These are phyloP conservation scores for Pseudogymnoascus sp. DNA, from an alignment of 2,329 filamentous ascomycete species.

Conservation along the genomic window DNA sequence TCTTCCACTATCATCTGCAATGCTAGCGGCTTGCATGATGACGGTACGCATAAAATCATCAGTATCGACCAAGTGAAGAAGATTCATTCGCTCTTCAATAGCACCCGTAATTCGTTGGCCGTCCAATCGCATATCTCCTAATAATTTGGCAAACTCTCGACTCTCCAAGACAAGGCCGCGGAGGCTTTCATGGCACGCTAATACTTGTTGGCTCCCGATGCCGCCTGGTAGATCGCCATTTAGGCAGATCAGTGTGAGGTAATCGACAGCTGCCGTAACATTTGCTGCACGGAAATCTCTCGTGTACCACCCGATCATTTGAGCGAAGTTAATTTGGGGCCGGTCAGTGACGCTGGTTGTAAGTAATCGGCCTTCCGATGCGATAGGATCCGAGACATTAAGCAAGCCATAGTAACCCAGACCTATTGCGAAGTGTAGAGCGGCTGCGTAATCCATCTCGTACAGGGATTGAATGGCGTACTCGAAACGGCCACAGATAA, in stretches of 20 bases:
- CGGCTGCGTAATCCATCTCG: constrained; percentile 83
- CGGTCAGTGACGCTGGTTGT: constrained; percentile 60
- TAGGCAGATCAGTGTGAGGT: constrained; percentile 83
- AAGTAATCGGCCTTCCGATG: constrained; percentile 63
- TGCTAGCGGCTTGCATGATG: constrained; percentile 82
- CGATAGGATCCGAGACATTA: constrained; percentile 74
- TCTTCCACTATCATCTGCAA: constrained; percentile 89
- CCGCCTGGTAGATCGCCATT: constrained; percentile 76
- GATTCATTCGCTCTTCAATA: constrained; percentile 74
- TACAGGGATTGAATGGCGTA: constrained; percentile 89
- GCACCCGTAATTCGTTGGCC: constrained; percentile 79
- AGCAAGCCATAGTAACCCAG: constrained; percentile 85
- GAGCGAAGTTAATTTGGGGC: constrained; percentile 88
- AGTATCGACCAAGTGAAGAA: constrained; percentile 75
- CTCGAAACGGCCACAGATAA: constrained; percentile 89
- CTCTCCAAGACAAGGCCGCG: constrained; percentile 95
- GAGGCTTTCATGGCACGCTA: constrained; percentile 84
- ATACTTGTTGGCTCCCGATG: constrained; percentile 67
- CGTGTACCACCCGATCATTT: constrained; percentile 91
- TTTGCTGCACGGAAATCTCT: constrained; percentile 89
- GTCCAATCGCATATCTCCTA: constrained; percentile 84
- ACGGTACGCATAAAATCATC: constrained; percentile 86
- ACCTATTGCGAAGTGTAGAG: constrained; percentile 88
- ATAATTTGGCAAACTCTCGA: constrained; percentile 85
- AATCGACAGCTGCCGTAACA: constrained; percentile 85